These are phyloP conservation scores for Neurospora sublineolata DNA, from an alignment of 495 filamentous ascomycete species.

Conservation along the genomic window DNA sequence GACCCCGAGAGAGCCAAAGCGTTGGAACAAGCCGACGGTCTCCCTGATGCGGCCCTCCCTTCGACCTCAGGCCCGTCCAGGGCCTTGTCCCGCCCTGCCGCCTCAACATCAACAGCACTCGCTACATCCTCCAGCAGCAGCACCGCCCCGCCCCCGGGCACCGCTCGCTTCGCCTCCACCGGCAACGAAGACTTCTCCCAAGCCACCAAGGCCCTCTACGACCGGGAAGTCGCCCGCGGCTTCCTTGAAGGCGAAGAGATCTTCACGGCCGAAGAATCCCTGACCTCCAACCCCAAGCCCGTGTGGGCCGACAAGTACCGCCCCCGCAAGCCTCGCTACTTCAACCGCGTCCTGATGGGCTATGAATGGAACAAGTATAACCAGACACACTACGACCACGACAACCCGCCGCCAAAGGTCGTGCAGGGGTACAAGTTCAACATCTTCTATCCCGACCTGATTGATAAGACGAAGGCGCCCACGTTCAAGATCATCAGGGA, in stretches of 20 bases:
- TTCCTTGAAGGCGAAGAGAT: constrained; percentile 93
- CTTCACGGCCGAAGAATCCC: constrained; percentile 80
- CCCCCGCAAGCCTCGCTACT: constrained; percentile 89
- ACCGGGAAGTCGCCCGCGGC: constrained; percentile 85
- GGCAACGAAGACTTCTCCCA: constrained; percentile 82
- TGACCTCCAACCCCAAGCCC: constrained; percentile 50
- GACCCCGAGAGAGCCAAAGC: constrained; percentile 59
- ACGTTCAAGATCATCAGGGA: constrained; percentile 93
- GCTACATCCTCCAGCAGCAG: constrained; percentile 6
- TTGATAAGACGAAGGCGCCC: constrained; percentile 87
- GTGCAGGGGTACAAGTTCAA: constrained; percentile 99
- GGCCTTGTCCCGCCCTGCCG: constrained; percentile 14
- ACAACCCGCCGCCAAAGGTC: constrained; percentile 95
- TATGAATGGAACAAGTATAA: constrained; percentile 99
- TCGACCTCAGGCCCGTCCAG: constrained; percentile 9
- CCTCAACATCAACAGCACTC: constrained; percentile 16
- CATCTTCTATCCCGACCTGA: constrained; percentile 98
- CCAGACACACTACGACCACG: constrained; percentile 98
- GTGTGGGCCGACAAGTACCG: constrained; percentile 86
- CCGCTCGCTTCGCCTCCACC: constrained; percentile 61
- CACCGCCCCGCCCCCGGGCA: constrained; percentile 44
- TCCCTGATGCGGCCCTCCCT: constrained; percentile 8
- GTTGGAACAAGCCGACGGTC: constrained; percentile 23
- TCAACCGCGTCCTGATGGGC: constrained; percentile 97
- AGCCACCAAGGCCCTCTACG: constrained; percentile 82